phyloP scores from a whole-genome alignment of 371 early-diverging fungal species.

The Syncephalastrum racemosum region DNA sequence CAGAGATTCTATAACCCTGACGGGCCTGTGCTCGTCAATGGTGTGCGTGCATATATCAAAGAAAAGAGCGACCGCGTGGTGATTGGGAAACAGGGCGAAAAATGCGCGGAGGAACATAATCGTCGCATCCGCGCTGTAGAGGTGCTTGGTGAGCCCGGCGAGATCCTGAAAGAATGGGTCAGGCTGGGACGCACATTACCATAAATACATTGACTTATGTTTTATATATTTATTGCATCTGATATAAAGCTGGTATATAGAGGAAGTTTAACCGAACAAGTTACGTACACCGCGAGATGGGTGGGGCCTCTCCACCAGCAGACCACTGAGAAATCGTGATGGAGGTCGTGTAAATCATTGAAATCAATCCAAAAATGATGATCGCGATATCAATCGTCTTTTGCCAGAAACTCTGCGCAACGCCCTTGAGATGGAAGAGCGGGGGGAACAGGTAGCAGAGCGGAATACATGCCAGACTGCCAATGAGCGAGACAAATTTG shows the following conservation, averaged over 20 bases:
- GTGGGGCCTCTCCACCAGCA: constrained; percentile 26
- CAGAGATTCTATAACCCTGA: constrained; percentile 28
- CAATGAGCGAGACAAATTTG: constrained; percentile 85
- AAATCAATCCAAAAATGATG: constrained; percentile 68
- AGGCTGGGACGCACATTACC: constrained; percentile 23
- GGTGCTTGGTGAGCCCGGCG: constrained; percentile 49
- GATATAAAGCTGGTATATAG: constrained; percentile 5
- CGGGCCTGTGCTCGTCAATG: constrained; percentile 37
- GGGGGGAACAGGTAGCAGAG: constrained; percentile 83
- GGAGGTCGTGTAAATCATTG: constrained; percentile 75
- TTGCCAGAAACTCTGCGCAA: constrained; percentile 41
- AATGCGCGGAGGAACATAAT: constrained; percentile 42
- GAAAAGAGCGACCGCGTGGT: constrained; percentile 37
- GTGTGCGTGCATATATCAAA: constrained; percentile 42
- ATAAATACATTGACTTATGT: background rate
- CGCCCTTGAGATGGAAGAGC: constrained; percentile 75
- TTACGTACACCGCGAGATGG: constrained; percentile 29
- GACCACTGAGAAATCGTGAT: constrained; percentile 73
- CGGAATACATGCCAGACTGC: constrained; percentile 62
- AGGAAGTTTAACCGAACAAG: constrained; percentile 3
- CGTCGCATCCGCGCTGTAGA: constrained; percentile 38
- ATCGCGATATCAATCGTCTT: constrained; percentile 60
- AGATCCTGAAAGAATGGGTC: constrained; percentile 45
- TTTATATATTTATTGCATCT: background rate
- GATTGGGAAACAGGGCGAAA: constrained; percentile 37